phyloP scores from a whole-genome alignment of 2,329 filamentous ascomycete genomes.

The Microdochium paspali region DNA sequence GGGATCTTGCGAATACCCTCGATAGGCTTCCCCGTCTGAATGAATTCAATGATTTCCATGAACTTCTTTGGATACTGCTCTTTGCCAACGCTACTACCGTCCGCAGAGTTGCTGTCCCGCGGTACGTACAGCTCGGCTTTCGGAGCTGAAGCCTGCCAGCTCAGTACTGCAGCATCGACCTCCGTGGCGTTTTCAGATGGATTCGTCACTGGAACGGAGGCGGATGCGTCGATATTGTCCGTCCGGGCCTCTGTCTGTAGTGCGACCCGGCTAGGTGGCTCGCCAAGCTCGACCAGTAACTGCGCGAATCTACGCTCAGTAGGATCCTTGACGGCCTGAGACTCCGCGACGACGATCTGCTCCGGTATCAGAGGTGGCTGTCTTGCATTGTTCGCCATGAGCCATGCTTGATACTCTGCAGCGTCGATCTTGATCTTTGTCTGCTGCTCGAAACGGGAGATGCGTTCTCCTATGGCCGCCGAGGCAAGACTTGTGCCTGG shows the following conservation, averaged over 20 bases:
- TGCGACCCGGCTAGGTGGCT: constrained; percentile 9
- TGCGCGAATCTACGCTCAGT: constrained; percentile 10
- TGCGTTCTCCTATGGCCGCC: constrained; percentile 12
- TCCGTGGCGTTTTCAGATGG: not conserved
- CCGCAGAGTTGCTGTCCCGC: constrained; percentile 8
- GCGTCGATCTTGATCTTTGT: constrained; percentile 15
- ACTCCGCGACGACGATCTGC: constrained; percentile 12
- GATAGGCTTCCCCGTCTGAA: constrained; percentile 61
- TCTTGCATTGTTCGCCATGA: constrained; percentile 5
- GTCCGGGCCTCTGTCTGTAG: constrained; percentile 3
- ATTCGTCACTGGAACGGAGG: constrained; percentile 1
- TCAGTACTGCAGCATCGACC: constrained; percentile 11
- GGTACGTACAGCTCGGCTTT: constrained; percentile 18
- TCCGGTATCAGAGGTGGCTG: constrained; percentile 14
- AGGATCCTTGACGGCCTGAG: constrained; percentile 9
- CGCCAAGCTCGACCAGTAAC: constrained; percentile 11
- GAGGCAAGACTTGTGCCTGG: constrained; percentile 6
- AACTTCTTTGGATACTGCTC: constrained; percentile 64
- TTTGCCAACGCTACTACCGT: constrained; percentile 11
- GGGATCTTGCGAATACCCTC: constrained; percentile 71
- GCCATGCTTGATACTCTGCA: constrained; percentile 16
- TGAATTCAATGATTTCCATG: constrained; percentile 64
- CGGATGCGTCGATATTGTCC: not conserved
- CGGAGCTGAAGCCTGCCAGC: constrained; percentile 20
- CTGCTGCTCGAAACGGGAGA: constrained; percentile 16